phyloP scores from a whole-genome alignment of 768 basidiomycete species.

The Suillus occidentalis region DNA sequence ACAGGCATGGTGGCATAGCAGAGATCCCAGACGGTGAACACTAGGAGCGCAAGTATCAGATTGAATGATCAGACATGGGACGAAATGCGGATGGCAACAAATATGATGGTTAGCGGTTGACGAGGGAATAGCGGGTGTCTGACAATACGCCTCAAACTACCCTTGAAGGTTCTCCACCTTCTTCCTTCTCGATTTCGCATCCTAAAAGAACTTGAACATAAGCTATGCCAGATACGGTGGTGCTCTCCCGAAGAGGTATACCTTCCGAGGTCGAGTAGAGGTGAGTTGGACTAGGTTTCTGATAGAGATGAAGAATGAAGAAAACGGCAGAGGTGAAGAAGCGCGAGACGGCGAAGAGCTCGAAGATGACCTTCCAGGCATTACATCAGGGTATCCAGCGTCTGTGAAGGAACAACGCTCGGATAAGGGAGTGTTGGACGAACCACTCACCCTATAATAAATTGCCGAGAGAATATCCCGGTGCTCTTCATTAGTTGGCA shows the following conservation, averaged over 20 bases:
- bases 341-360: constrained; percentile 52
- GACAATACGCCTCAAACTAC: constrained; percentile 54
- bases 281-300: constrained; percentile 57
- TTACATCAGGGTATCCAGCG: constrained; percentile 27
- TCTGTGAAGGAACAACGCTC: constrained; percentile 12
- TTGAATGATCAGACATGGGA: constrained; percentile 20
- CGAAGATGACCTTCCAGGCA: constrained; percentile 24
- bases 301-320: constrained; percentile 56
- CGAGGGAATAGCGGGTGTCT: constrained; percentile 77
- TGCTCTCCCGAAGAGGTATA: constrained; percentile 45
- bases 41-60: constrained; percentile 68
- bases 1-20: too few species aligned
- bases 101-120: constrained; percentile 79
- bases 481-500: constrained; percentile 33
- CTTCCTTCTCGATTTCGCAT: constrained; percentile 52
- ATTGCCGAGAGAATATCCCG: constrained; percentile 47
- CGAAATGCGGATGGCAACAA: constrained; percentile 2
- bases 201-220: constrained; percentile 40
- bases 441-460: constrained; percentile 40
- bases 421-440: constrained; percentile 9
- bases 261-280: constrained; percentile 34
- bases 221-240: constrained; percentile 58
- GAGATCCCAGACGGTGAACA: constrained; percentile 76
- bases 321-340: constrained; percentile 59
- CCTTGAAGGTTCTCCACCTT: constrained; percentile 50